Base-by-base conservation (phyloP, 2,329 filamentous ascomycete genomes). In the Tolypocladium sp. region DNA sequence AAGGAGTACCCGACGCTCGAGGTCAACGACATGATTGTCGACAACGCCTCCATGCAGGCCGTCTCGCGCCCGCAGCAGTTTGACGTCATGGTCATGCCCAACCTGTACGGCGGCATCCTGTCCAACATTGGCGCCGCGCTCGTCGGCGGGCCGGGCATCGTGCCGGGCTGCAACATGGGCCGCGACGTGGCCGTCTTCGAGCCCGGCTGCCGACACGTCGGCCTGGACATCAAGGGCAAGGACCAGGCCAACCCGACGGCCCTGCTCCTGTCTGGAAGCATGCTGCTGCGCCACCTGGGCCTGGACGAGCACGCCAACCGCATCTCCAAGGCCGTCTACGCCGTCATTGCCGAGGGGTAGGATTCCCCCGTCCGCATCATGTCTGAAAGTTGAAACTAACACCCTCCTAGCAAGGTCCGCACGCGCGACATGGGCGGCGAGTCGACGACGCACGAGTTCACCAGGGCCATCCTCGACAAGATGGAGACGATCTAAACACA, bases 1-100 rank as follows among this genome's bases (percentile, higher is more conserved):
- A 90, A 95, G 82, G 91, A 96, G 76, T 99, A 94, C 82, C 93
- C 94, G 61, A 95, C 91, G 63, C 84, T 99, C 69, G 90, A 97
- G 82, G 89, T 88, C 74, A 95, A 95, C 82, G 94, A 99, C 81
- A 97, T 99, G 93, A 99, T 99, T 77, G 94, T 99, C 78, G 94
- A 99, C 82, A 99, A 99, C 79, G 94, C 94, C 71, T 96, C 91
- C 72, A 99, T 99, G 94, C 94, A 99, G 83, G 95, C 92, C 74
- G 94, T 99, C 68, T 92, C 91, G 67, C 85, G 86, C 67, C 94
- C 94, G 63, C 94, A 97, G 81, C 94, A 99, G 79, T 99, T 99
- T 74, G 94, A 99, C 76, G 94, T 99, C 70, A 91, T 99, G 88
- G 94, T 99, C 76, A 97, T 97, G 92, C 94, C 94, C 71, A 99